Base-by-base conservation (phyloP, 768 basidiomycete genomes). In the Auriscalpium microsporum region DNA sequence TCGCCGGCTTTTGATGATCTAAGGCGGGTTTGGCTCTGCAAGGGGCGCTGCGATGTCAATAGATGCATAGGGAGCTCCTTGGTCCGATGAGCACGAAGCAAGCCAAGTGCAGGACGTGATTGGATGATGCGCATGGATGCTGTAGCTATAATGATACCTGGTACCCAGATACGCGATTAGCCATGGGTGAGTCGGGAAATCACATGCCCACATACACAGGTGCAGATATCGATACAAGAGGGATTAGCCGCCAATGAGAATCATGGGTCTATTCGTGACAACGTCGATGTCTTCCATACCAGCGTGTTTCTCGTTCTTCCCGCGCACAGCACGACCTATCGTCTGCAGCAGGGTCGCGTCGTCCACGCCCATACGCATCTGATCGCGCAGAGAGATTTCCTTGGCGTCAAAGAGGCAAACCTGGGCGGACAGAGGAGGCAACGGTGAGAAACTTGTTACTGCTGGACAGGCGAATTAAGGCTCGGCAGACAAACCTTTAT, bases 391-490 rank as follows among this genome's bases (percentile, higher is more conserved):
- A 36, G 90, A 90, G 19, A 94, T 77, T 62, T 92, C 89, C 55
- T 86, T 86, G 0, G 87, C 81, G 62, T 91, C 90, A 61, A 93
- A 94, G 42, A 94, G 71, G 67, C 90, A 94, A 40, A 94, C 90
- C 90, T 91, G 62, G 13, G 11, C n/a, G 48, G 35, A 50, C 13
- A 35, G 45, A 42, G 28, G 5, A 28, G 28, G 4, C 28, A 28
- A 28, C 44, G 35, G 19, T 37, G 35, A 53, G 23, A 35, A 21
- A 8, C 34, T 36, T 42, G 28, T 52, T 35, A 54, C 45, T 9
- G 4, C 14, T 6, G 35, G 11, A 17, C 28, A 28, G 4, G 28
- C 28, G 28, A 7, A 28, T 28, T 2, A 2, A 28, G 28, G 49
- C 23, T 28, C 36, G 19, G 33, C 40, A 45, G 45, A 35, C 65